Evolutionary conservation across 169 alveolate genomes (phyloP).

Genomic region (Theileria luwenshuni): DNA sequence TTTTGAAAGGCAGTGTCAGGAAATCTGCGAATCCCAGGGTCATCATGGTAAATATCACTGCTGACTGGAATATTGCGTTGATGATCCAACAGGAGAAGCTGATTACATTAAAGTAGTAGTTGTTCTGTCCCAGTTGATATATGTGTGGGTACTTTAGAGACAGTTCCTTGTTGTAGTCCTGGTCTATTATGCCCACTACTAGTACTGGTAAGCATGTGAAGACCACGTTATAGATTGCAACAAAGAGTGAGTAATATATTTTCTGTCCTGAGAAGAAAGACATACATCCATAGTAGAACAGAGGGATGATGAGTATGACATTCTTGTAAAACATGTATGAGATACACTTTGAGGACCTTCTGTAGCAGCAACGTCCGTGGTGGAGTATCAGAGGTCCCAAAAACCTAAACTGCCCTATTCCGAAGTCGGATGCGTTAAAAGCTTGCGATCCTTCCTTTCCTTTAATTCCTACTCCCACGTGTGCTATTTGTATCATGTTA

Average conservation of each 20-base stretch:
- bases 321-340: constrained; percentile 96
- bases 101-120: constrained; percentile 71
- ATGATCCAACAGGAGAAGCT: constrained; percentile 76
- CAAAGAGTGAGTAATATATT: constrained; percentile 91
- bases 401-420: constrained; percentile 85
- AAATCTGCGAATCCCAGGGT: constrained; percentile 58
- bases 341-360: constrained; percentile 91
- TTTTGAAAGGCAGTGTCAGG: constrained; percentile 63
- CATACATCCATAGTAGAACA: constrained; percentile 89
- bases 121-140: constrained; percentile 76
- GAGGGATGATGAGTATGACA: constrained; percentile 91
- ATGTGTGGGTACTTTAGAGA: constrained; percentile 73
- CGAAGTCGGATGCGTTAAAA: constrained; percentile 87
- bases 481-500: constrained; percentile 97
- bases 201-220: constrained; percentile 93
- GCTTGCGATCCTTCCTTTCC: constrained; percentile 98
- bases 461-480: constrained; percentile 96
- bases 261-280: constrained; percentile 93
- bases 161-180: constrained; percentile 72
- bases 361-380: constrained; percentile 90
- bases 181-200: constrained; percentile 80
- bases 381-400: constrained; percentile 82
- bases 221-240: constrained; percentile 91
- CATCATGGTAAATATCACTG: constrained; percentile 66
- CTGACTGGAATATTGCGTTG: constrained; percentile 74